Base-by-base conservation (phyloP, 2,329 filamentous ascomycete species). In the Xylariaceae sp. region DNA sequence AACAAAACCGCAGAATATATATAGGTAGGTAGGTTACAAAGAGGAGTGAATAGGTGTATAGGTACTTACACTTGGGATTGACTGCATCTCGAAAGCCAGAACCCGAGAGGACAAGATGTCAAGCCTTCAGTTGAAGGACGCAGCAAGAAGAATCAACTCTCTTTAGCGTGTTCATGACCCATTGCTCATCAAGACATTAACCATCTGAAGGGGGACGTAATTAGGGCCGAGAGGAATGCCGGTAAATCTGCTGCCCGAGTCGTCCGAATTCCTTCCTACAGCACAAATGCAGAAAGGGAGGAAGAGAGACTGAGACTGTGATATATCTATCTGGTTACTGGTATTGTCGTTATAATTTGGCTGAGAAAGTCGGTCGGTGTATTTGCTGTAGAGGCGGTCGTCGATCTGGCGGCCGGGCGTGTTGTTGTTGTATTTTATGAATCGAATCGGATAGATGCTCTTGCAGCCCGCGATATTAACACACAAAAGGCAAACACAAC, bases 61-160 rank as follows among this genome's bases (percentile, higher is more conserved):
- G 27, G n/a, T n/a, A 73, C 71, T 73, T 71, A 74, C 71, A 67
- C 70, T 74, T 42, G 74, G 73, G 67, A 77, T 70, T 56, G 74
- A 69, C 71, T 77, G 74, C 74, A 77, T 77, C 60, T 63, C 73
- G 65, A 65, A 66, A 60, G 64, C 60, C 61, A 64, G 46, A 23
- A 42, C 48, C 64, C 66, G n/a, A n/a, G n/a, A 65, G 61, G 57
- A 64, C 61, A 59, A 52, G 52, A 51, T 48, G 49, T 58, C 58
- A 57, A 64, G 59, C 61, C 60, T 59, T 60, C 60, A 62, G 55
- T 59, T 53, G 44, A 56, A 61, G 59, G 58, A 57, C 54, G 40
- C 42, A 48, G 49, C 47, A 58, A 55, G 53, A 55, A 55, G 49
- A 55, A 51, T 49, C 40, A 45, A 54, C 37, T 55, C 53, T 57